A percentile compares a stretch with the other conserved stretches of the same genome.
Evolutionary conservation across 768 basidiomycete species (phyloP).

Genomic region (Rhodotorula babjevae): DNA sequence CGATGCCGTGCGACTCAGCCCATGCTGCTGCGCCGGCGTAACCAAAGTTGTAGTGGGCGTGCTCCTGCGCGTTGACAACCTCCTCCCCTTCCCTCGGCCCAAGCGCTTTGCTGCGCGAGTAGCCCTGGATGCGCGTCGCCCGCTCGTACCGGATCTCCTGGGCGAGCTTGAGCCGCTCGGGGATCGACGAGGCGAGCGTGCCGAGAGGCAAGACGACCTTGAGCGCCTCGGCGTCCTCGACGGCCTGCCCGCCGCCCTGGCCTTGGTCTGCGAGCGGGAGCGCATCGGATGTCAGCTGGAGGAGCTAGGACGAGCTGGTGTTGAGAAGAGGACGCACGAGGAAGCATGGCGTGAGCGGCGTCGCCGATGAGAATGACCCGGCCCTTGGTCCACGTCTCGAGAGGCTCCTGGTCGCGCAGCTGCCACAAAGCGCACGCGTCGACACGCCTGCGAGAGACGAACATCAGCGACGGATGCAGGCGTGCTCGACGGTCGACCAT

Average conservation of each 20-base stretch:
- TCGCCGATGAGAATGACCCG: constrained; percentile 36
- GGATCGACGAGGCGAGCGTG: neutral
- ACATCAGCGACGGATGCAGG: too few species aligned
- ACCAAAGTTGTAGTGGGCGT: constrained; percentile 8
- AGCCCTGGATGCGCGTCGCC: constrained; percentile 34
- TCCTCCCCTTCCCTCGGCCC: neutral
- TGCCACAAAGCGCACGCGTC: constrained; percentile 36
- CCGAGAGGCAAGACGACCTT: constrained; percentile 20
- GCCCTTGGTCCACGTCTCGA: constrained; percentile 32
- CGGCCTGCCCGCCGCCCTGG: constrained; percentile 32
- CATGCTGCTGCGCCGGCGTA: constrained; percentile 5
- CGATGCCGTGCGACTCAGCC: constrained; percentile 5
- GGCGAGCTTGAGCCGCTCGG: constrained; percentile 24
- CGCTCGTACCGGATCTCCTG: constrained; percentile 34
- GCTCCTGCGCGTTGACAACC: constrained; percentile 9
- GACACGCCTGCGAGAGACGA: constrained; percentile 13
- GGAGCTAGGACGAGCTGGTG: too few species aligned
- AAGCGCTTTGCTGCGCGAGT: constrained; percentile 26
- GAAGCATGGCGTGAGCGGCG: constrained; percentile 35
- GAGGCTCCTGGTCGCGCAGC: constrained; percentile 37
- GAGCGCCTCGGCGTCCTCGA: constrained; percentile 41
- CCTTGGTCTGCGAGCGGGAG: constrained; percentile 34
- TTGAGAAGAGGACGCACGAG: too few species aligned
- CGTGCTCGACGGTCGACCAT: too few species aligned
- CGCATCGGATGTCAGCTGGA: neutral